Base-by-base conservation (phyloP, 306 rosid genomes). In the Inga oerstediana region DNA sequence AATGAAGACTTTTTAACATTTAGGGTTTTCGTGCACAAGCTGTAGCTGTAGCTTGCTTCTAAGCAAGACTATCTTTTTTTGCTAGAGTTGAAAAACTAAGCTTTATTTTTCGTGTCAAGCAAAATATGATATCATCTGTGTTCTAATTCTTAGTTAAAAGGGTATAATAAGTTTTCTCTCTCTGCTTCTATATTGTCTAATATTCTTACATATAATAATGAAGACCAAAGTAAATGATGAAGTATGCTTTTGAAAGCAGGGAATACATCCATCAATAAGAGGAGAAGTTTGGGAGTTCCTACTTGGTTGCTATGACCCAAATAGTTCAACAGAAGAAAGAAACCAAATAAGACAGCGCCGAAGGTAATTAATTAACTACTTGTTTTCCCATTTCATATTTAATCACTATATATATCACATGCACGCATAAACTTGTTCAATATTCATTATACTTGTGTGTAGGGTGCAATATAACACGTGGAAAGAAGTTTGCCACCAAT, bases 251-350 rank as follows among this genome's bases (percentile, higher is more conserved):
- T 22, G 70, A 80, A 87, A 82, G 67, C 76, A 97, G 99, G 99
- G 99, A 75, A 88, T 97, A 66, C 99, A 97, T 85, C 99, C 99
- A 80, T 79, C 95, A 79, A 94, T 97, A 58, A 91, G 99, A 87
- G 99, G 99, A 85, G 99, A 97, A 91, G 99, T 97, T 52, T 97
- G 99, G 98, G 98, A 97, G 74, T 97, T 94, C 90, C 89, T 97
- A 78, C 97, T 97, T n/a, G 98, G 98, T 59, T 97, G 97, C 79
- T 97, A 89, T 85, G 93, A 92, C 71, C 93, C 97, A 32, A 82
- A 67, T 58, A 92, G 97, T 85, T 87, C 98, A 84, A 88, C 77
- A 62, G 93, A 97, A 10, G 99, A 97, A 88, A 86, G 99, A 87
- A 92, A 92, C 37, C 90, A 84, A 65, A 82, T 92, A 73, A 93